These are phyloP conservation scores for Vigna nakashimae DNA, from an alignment of 306 rosid genomes.

Conservation along the genomic window DNA sequence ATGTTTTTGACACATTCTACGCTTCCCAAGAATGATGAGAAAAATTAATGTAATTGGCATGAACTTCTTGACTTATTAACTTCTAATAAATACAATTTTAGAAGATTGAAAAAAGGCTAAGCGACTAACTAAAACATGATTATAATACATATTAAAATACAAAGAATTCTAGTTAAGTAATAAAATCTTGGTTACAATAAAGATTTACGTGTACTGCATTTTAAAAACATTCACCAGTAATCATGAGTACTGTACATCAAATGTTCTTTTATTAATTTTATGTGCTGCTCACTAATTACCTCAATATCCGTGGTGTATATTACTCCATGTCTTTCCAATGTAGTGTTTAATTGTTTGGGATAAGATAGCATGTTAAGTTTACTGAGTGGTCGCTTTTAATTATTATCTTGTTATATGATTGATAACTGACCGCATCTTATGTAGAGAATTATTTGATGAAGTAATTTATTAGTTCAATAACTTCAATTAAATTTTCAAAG, in stretches of 20 bases:
- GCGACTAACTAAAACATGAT: background rate
- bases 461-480: constrained; percentile 4
- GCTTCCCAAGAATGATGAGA: background rate
- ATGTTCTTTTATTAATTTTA: background rate
- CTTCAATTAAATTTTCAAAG: background rate
- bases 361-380: background rate
- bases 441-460: background rate
- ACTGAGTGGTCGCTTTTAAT: background rate
- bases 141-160: background rate
- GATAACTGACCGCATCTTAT: background rate
- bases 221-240: constrained; percentile 1
- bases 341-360: no score
- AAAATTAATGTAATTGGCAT: background rate
- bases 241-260: constrained; percentile 3
- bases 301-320: background rate
- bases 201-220: background rate
- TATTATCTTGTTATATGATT: constrained; percentile 10
- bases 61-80: background rate
- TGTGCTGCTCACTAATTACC: background rate
- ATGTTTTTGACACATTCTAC: background rate
- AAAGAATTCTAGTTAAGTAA: background rate
- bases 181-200: background rate
- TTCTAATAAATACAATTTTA: background rate
- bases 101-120: background rate
- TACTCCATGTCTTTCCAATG: no score